A percentile compares a stretch with the other conserved stretches of the same genome.
Evolutionary conservation across 2,329 filamentous ascomycete genomes (phyloP).

Genomic region (Thermomyces lanuginosus): DNA sequence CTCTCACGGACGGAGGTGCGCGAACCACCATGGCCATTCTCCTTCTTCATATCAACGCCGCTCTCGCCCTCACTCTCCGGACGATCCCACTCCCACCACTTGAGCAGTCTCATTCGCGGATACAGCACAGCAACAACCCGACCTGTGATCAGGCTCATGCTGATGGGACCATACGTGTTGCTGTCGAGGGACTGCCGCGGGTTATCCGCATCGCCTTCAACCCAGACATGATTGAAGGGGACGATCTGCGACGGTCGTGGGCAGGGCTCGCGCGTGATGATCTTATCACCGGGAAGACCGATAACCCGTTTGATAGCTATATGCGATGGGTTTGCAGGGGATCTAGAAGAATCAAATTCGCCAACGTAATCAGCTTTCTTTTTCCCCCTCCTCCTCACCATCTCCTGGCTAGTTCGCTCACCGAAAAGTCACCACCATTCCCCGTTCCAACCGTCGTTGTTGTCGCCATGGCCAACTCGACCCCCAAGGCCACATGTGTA

Average conservation of each 20-base stretch:
- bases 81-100: constrained; percentile 24
- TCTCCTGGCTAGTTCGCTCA: too few relatives aligned
- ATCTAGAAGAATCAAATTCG: constrained; percentile 32
- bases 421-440: constrained; percentile 57
- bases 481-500: constrained; percentile 24
- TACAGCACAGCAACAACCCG: constrained; percentile 56
- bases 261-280: constrained; percentile 49
- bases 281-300: constrained; percentile 61
- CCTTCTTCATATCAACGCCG: constrained; percentile 10
- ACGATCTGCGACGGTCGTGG: constrained; percentile 40
- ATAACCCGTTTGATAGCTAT: constrained; percentile 69
- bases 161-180: constrained; percentile 77
- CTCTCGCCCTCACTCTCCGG: constrained; percentile 13
- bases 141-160: constrained; percentile 57
- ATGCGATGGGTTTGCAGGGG: constrained; percentile 52
- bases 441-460: constrained; percentile 43
- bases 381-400: too few relatives aligned
- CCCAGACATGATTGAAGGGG: constrained; percentile 77
- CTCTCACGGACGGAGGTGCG: constrained; percentile 19
- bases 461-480: constrained; percentile 31
- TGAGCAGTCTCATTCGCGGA: constrained; percentile 33
- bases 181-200: constrained; percentile 60
- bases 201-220: constrained; percentile 68
- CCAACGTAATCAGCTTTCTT: neutral
- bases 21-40: constrained; percentile 12